These are phyloP conservation scores for Dactylella cylindrospora DNA, from an alignment of 2,329 filamentous ascomycete species.

Conservation along the genomic window DNA sequence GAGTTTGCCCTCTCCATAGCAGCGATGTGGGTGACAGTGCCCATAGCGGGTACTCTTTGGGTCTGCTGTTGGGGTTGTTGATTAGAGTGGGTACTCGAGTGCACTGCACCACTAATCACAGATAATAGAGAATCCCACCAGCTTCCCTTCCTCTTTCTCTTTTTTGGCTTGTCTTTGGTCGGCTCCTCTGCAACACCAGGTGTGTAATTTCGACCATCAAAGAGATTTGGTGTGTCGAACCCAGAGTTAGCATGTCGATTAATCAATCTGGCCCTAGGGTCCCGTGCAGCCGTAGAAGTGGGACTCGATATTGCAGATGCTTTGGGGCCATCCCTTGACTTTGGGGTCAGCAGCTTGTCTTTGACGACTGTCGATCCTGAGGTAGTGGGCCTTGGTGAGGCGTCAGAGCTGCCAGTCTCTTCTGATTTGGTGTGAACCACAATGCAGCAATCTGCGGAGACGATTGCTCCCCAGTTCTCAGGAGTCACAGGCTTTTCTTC, in stretches of 20 bases:
- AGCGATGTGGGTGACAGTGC: conserved; percentile 33
- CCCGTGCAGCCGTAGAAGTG: conserved; percentile 4
- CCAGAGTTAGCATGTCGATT: conserved; percentile 41
- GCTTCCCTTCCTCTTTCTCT: conserved; percentile 31
- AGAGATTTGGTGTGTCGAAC: conserved; percentile 36
- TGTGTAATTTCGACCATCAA: conserved; percentile 30
- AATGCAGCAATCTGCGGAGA: conserved; percentile 29
- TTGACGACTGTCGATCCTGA: conserved; percentile 22
- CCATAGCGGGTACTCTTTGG: neutral
- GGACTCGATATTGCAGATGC: conserved; percentile 32
- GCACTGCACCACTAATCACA: conserved; percentile 38
- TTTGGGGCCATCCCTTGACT: conserved; percentile 31
- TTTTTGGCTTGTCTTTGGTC: conserved; percentile 19
- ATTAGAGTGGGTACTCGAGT: conserved; percentile 12
- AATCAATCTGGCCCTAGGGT: conserved; percentile 23
- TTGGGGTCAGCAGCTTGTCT: conserved; percentile 13
- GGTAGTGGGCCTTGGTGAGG: conserved; percentile 21
- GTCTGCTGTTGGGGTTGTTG: conserved; percentile 2
- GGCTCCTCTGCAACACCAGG: conserved; percentile 2
- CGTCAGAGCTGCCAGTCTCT: conserved; percentile 14
- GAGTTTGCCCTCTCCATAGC: conserved; percentile 22
- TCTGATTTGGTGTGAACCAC: conserved; percentile 41
- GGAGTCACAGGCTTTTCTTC: conserved; percentile 23
- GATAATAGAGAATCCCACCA: conserved; percentile 32
- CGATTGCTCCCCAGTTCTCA: conserved; percentile 31